phyloP scores from a whole-genome alignment of 2,329 filamentous ascomycete genomes.

The Monosporascus ibericus region DNA sequence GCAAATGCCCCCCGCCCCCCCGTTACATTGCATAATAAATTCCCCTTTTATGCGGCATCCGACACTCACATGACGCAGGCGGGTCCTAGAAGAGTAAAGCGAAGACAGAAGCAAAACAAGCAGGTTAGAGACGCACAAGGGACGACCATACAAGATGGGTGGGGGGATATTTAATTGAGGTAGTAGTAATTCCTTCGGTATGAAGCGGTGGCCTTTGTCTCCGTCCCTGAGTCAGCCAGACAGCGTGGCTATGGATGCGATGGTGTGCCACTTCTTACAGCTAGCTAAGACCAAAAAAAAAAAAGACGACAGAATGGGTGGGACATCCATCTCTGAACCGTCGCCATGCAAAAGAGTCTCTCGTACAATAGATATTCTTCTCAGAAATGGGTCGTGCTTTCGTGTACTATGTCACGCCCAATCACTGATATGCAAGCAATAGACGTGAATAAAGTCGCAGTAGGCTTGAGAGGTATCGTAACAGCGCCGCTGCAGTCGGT shows the following conservation, averaged over 20 bases:
- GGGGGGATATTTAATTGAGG: too few relatives aligned
- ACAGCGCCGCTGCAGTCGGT: neutral
- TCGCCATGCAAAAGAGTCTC: neutral
- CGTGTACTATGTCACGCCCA: neutral
- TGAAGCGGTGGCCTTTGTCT: too few relatives aligned
- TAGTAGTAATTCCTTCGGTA: too few relatives aligned
- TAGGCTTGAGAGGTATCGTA: neutral
- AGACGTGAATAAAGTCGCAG: neutral
- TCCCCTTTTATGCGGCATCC: too few relatives aligned
- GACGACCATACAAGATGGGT: too few relatives aligned
- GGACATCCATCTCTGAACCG: neutral
- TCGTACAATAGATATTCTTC: neutral
- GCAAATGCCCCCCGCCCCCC: too few relatives aligned
- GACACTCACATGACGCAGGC: too few relatives aligned
- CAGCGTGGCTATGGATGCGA: neutral
- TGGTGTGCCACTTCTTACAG: neutral
- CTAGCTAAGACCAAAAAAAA: neutral
- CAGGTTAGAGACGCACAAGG: too few relatives aligned
- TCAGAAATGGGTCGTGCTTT: neutral
- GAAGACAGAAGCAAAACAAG: too few relatives aligned
- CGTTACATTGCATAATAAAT: too few relatives aligned
- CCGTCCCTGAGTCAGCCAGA: too few relatives aligned
- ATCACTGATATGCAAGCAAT: neutral
- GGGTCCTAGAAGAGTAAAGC: too few relatives aligned
- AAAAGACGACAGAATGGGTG: neutral